Percentiles rank a stretch among this genome's conserved stretches.
Conservation (phyloP, 2,329 filamentous ascomycete species). For the Hypoxylon sp. region DNA sequence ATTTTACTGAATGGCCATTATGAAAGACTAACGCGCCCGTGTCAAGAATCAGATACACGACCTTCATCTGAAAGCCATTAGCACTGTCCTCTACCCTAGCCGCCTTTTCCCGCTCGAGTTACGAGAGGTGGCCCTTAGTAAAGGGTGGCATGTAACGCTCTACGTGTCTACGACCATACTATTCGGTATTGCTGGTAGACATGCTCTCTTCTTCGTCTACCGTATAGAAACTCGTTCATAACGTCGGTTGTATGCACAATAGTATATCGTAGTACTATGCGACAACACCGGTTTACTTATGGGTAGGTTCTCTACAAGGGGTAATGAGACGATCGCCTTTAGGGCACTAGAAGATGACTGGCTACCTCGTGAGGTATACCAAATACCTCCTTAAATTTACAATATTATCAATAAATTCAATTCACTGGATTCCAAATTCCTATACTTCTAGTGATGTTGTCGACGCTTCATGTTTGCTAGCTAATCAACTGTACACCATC, state of each 20-base stretch:
- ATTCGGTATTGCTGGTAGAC: neutral
- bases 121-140: neutral
- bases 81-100: neutral
- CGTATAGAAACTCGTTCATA: neutral
- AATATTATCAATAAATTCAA: neutral
- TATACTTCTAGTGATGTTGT: conserved; percentile 7
- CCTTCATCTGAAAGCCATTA: neutral
- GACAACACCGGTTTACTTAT: neutral
- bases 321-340: neutral
- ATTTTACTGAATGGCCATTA: neutral
- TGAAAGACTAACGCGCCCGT: neutral
- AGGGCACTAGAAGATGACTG: neutral
- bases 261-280: neutral
- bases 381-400: neutral
- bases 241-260: neutral
- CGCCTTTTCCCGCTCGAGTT: too few species aligned
- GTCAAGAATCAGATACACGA: neutral
- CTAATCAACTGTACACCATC: conserved; percentile 3
- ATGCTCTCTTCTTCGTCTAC: neutral
- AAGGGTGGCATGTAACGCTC: neutral
- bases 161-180: neutral
- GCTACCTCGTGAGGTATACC: neutral
- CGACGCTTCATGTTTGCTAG: neutral
- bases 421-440: neutral
- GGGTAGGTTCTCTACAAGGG: neutral